Evolutionary conservation across 2,329 filamentous ascomycete species (phyloP), one percentile per base, ranked within the genome.

Genomic region (Lachnellula cervina): DNA sequence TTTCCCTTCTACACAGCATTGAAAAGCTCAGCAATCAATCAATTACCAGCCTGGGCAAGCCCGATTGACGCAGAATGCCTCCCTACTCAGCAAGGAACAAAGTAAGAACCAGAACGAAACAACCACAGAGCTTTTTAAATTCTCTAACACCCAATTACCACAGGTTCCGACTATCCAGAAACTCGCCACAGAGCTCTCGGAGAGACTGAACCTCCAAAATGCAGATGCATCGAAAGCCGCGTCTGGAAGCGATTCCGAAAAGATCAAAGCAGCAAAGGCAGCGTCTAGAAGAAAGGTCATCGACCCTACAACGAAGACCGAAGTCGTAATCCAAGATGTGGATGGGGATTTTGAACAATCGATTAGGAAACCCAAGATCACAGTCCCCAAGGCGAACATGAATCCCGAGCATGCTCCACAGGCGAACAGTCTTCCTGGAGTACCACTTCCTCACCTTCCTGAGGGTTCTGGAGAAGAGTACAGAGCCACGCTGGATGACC

Each of bases 111-210:
- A n/a, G 5, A 21, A 34, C 9, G 2, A 11, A 17, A 11, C 42
- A 17, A 11, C 42, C 9, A 13, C 6, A 17, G 11, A 44, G 9
- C 9, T 11, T 21, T 44, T 14, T 21, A 1, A 34, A 47, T 32
- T 9, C 40, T 19, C 40, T 47, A 38, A 23, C 14, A 28, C 17
- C 16, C 13, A 35, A 38, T 16, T 16, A 28, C 16, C n/a, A 16
- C 38, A 62, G 60, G 60, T 62, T 49, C 60, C 60, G 4, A 62
- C 58, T 17, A 62, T 62, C 16, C 60, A 62, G 46, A 62, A 60
- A 34, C 60, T 62, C 16, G 60, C 55, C 45, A 34, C 55, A 56
- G 60, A 62, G 37, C 60, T 62, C 23, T 55, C 60, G 28, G 6
- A 60, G n/a, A 45, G 60, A 54, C 52, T 62, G 14, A 62, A 59